These are phyloP conservation scores for Neodidymelliopsis sp. DNA, from an alignment of 2,329 filamentous ascomycete species.

Conservation along the genomic window DNA sequence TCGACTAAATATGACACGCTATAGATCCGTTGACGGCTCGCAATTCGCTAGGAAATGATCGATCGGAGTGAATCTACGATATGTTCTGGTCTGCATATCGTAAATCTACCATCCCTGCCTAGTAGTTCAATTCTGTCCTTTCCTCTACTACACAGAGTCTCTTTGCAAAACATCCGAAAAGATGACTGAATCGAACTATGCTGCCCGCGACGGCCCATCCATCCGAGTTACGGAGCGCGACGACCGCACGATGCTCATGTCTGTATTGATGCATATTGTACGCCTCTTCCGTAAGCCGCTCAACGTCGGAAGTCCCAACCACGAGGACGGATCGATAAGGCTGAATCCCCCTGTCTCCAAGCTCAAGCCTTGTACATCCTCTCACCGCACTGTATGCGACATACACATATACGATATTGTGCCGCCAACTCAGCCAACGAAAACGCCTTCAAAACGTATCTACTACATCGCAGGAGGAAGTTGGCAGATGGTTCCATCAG, in stretches of 20 bases:
- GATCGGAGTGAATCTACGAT: neutral
- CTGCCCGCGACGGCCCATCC: constrained; percentile 17
- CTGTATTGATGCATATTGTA: constrained; percentile 48
- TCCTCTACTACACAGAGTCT: neutral
- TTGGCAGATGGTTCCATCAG: constrained; percentile 60
- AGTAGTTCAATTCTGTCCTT: neutral
- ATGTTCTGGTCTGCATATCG: constrained; percentile 3
- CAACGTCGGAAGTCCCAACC: constrained; percentile 37
- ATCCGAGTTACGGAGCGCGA: constrained; percentile 48
- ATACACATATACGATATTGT: constrained; percentile 57
- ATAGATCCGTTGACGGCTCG: constrained; percentile 1
- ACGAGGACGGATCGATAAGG: constrained; percentile 52
- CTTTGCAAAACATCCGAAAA: neutral
- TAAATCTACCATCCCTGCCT: neutral
- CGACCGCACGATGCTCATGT: constrained; percentile 51
- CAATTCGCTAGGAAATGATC: neutral
- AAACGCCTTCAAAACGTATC: constrained; percentile 46
- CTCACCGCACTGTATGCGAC: constrained; percentile 52
- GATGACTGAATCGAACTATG: constrained; percentile 11
- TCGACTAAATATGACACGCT: neutral
- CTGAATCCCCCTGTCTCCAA: constrained; percentile 49
- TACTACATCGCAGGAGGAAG: constrained; percentile 66
- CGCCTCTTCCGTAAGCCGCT: constrained; percentile 49
- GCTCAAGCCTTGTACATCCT: constrained; percentile 44
- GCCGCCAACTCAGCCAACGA: constrained; percentile 22